Base-by-base conservation (phyloP, 768 basidiomycete species). In the Gyrodon lividus region DNA sequence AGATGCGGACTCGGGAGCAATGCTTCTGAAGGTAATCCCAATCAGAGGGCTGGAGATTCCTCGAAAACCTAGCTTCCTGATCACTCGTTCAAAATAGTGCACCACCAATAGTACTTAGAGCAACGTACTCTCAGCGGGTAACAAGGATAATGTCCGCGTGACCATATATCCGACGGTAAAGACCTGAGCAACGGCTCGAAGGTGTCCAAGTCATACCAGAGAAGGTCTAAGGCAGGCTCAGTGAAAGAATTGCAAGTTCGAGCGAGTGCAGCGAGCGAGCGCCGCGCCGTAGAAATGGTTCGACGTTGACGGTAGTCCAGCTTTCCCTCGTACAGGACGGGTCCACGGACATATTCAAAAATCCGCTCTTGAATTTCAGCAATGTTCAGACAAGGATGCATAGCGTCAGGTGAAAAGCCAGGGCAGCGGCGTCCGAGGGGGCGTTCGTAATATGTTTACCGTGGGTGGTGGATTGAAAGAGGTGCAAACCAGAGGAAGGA, bases 201-300 rank as follows among this genome's bases (percentile, higher is more conserved):
- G 17, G 50, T 17, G 30, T 48, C 13, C 6, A 61, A 48, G 6
- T 52, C 56, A 5, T 23, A 33, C 60, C 60, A 61, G 6, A 62
- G 46, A 14, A 34, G 6, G 23, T 55, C 50, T 12, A 61, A 22
- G 1, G 56, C 60, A 14, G 48, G 50, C 9, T 50, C 41, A 45
- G 50, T 62, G 56, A 61, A 48, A 10, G 33, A 13, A 2, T n/a
- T 51, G 24, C 59, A 60, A 14, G 54, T 59, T 31, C 47, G 46
- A 10, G 59, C 54, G 28, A 59, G 38, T 3, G 50, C 46, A 17
- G 37, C 45, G 2, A 59, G 54, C 2, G 59, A 50, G 34, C 34
- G 2, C 6, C 34, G 34, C 1, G 34, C 34, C 14, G 6, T 35
- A n/a, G 34, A 10, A n/a, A n/a, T 35, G n/a, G 16, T 6, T 35